Evolutionary conservation across 176 grass and related monocot species (phyloP), one percentile per base, ranked within the genome.

Genomic region (Metroxylon sagu): DNA sequence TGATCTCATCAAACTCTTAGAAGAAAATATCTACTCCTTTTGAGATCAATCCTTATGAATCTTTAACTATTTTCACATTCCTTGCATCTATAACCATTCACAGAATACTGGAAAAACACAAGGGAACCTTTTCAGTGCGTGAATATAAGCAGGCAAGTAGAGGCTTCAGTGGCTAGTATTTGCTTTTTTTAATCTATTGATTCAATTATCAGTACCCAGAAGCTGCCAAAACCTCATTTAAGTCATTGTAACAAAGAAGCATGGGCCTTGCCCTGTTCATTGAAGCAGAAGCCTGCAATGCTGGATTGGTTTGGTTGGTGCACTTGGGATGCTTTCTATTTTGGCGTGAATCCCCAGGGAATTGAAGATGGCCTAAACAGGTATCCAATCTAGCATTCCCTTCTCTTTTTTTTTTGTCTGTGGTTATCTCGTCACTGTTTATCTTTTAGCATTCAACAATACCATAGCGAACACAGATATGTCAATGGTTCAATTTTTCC

Each of bases 321-420:
- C 49, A 72, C 70, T 48, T 72, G 70, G 70, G 70, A 72, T 62
- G 70, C 70, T 54, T 72, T 72, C 50, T 72, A 72, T 43, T 72
- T 72, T 54, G 70, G 62, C 62, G 70, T 72, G 35, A 53, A 62
- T 54, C 70, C 70, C 16, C 5, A 43, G 62, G 70, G 70, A 54
- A 72, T 72, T 25, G 50, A 61, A 52, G 70, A 72, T 39, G 70
- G 70, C 5, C 50, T 72, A 12, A 72, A 72, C 12, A 72, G 70
- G 70, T 72, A 61, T 53, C 14, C 1, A 2, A 29, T 28, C 4
- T 30, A 49, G 21, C 28, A 25, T 59, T n/a, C 50, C 14, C 19
- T 59, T 70, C 29, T 12, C 29, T 2, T 18, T 4, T 6, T 29
- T 6, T 48, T 43, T 43, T 12, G 8, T 43, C 35, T 43, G 28